phyloP scores from a whole-genome alignment of 257 asterid genomes.

The Verbena officinalis region DNA sequence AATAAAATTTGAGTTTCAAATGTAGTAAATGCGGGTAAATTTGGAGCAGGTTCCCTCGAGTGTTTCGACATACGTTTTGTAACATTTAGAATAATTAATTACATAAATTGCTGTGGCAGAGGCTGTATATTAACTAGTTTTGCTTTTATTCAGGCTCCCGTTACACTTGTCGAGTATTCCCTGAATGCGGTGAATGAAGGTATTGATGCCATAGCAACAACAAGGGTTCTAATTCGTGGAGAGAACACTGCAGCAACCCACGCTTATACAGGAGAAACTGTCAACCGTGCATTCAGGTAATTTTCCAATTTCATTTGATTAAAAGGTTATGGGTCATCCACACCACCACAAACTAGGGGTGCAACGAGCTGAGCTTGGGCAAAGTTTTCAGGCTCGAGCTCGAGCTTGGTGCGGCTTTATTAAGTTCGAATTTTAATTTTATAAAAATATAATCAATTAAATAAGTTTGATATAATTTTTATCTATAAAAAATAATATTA shows the following conservation, averaged over 20 bases:
- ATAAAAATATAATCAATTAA: no score
- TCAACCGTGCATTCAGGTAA: conserved; percentile 72
- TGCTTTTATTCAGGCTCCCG: conserved; percentile 54
- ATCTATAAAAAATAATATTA: no score
- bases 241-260: conserved; percentile 48
- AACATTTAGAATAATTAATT: neutral
- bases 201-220: conserved; percentile 79
- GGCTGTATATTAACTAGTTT: neutral
- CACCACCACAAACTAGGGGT: no score
- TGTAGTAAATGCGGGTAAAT: neutral
- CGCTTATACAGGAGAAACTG: conserved; percentile 51
- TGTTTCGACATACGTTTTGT: neutral
- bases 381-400: no score
- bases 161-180: conserved; percentile 72
- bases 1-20: neutral
- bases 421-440: no score
- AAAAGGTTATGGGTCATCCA: no score
- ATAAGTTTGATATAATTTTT: no score
- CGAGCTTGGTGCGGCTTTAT: no score
- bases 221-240: conserved; percentile 70
- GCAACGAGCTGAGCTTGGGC: no score
- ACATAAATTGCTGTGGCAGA: neutral
- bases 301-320: no score
- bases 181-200: conserved; percentile 81
- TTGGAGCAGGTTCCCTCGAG: neutral